Conservation (phyloP, 495 filamentous ascomycete genomes). For the Penicillium silybi region DNA sequence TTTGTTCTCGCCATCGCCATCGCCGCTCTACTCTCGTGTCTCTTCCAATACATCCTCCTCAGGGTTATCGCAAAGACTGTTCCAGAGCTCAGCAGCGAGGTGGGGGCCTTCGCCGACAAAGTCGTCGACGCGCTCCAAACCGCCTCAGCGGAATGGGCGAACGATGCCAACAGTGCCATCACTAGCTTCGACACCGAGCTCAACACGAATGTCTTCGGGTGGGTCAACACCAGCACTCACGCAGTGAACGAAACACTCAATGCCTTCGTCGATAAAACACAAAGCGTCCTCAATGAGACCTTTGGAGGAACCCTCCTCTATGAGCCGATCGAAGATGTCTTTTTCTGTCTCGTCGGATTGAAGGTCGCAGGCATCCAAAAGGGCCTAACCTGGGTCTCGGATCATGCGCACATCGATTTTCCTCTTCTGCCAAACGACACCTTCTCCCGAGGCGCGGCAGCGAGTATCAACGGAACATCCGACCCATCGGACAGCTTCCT, state of each 20-base stretch:
- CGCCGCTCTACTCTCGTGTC: constrained; percentile 77
- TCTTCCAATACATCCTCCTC: constrained; percentile 81
- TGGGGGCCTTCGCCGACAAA: constrained; percentile 76
- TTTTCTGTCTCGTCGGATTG: constrained; percentile 71
- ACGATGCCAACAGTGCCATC: constrained; percentile 71
- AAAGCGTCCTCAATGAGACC: constrained; percentile 63
- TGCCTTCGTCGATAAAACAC: constrained; percentile 70
- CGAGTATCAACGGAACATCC: constrained; percentile 50
- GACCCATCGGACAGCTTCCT: constrained; percentile 64
- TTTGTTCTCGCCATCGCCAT: constrained; percentile 83
- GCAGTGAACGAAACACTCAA: constrained; percentile 86
- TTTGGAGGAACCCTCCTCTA: constrained; percentile 77
- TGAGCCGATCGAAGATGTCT: constrained; percentile 65
- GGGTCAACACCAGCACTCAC: constrained; percentile 76
- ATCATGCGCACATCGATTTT: constrained; percentile 79
- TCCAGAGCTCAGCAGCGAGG: constrained; percentile 68
- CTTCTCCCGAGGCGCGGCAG: constrained; percentile 74
- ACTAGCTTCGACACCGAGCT: constrained; percentile 62
- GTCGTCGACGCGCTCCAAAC: constrained; percentile 70
- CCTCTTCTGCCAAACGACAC: constrained; percentile 73
- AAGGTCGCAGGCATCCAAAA: constrained; percentile 74
- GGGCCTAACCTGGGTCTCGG: constrained; percentile 83
- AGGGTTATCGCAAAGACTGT: constrained; percentile 67
- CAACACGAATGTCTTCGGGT: constrained; percentile 81
- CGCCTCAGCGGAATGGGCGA: constrained; percentile 73